These are phyloP conservation scores for Pseudogymnoascus sp. DNA, from an alignment of 2,329 filamentous ascomycete species.

Conservation along the genomic window DNA sequence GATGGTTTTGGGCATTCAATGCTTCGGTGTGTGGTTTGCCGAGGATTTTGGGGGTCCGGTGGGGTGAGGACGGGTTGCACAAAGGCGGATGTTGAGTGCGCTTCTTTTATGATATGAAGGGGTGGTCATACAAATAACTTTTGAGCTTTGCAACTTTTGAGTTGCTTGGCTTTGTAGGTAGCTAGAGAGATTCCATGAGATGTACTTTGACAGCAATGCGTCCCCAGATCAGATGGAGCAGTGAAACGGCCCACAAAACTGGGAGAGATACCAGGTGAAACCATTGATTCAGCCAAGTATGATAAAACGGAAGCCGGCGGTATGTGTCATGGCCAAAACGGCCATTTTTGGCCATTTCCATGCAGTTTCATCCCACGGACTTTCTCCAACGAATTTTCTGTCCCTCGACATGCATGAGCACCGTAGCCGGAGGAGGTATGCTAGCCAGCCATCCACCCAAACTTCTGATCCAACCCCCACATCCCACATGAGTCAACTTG, in stretches of 20 bases:
- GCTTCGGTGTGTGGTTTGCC: constrained; percentile 28
- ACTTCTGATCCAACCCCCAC: not conserved
- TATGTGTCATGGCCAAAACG: not conserved
- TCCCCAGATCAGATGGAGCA: not conserved
- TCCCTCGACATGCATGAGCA: not conserved
- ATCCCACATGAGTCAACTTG: constrained; percentile 2
- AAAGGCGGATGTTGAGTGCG: constrained; percentile 15
- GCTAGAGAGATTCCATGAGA: constrained; percentile 8
- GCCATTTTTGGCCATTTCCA: not conserved
- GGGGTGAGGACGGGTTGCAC: constrained; percentile 32
- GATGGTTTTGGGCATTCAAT: constrained; percentile 27
- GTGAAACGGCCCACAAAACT: constrained; percentile 1
- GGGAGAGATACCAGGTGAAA: not conserved
- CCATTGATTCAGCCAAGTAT: constrained; percentile 6
- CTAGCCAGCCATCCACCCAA: not conserved
- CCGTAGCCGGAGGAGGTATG: not conserved
- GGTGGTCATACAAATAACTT: not conserved
- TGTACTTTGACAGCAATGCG: not conserved
- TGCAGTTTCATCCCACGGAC: not conserved
- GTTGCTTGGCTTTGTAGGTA: constrained; percentile 10
- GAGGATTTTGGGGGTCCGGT: too few relatives aligned
- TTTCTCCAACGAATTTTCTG: not conserved
- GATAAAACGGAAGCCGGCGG: not conserved
- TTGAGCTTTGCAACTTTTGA: not conserved
- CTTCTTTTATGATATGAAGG: constrained; percentile 14